Conservation (phyloP, 2,329 filamentous ascomycete genomes). For the Sarocladiaceae sp. region DNA sequence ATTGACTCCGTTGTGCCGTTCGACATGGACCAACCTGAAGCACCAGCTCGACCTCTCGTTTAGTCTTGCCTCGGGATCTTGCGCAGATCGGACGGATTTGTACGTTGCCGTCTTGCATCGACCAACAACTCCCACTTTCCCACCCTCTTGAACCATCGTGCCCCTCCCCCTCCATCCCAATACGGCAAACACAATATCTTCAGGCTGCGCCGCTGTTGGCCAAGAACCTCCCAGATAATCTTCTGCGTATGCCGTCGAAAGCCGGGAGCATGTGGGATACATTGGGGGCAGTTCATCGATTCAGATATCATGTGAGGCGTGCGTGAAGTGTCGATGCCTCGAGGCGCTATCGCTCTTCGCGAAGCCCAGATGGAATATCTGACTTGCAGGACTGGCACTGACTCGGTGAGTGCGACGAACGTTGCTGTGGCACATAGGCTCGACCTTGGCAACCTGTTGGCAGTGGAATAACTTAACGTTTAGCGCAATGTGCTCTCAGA, state of each 20-base stretch:
- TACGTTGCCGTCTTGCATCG: neutral
- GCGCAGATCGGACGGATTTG: neutral
- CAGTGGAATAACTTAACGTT: too few species aligned
- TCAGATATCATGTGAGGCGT: neutral
- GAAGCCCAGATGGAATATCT: constrained; percentile 1
- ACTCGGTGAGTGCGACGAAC: too few species aligned
- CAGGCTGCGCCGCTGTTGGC: neutral
- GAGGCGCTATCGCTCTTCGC: neutral
- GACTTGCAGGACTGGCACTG: too few species aligned
- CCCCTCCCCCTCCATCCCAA: constrained; percentile 7
- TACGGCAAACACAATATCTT: neutral
- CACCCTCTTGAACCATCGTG: neutral
- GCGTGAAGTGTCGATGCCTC: neutral
- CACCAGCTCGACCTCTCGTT: neutral
- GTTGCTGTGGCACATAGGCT: too few species aligned
- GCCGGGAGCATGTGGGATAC: neutral
- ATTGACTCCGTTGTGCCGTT: neutral
- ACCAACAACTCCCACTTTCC: too few species aligned
- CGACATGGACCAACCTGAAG: constrained; percentile 5
- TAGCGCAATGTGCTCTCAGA: too few species aligned
- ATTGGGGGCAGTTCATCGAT: neutral
- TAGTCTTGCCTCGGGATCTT: constrained; percentile 7
- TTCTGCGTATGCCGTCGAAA: constrained; percentile 8
- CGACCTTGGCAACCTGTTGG: too few species aligned
- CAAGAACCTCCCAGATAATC: constrained; percentile 3